Base-by-base conservation (phyloP, 2,329 filamentous ascomycete genomes). In the Graphiopsis chlorocephala region DNA sequence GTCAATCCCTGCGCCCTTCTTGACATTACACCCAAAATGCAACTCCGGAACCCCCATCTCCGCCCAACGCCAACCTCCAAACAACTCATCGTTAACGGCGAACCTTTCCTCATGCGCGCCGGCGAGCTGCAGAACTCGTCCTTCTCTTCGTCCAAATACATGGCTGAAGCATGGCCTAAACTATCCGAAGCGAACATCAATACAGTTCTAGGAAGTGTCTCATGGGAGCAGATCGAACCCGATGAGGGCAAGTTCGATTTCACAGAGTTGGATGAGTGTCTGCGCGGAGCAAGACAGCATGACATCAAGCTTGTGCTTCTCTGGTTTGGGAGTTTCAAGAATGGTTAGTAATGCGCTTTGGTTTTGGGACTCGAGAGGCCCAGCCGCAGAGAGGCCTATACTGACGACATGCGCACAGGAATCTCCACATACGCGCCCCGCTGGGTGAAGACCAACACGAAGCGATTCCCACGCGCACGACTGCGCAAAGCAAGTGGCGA, bases 311-410 rank as follows among this genome's bases (percentile, higher is more conserved):
- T 83, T 14, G 72, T 82, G 0, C 66, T 82, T 31, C 69, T 82
- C 11, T 83, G 81, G 81, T 82, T 83, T 68, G 81, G 80, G 7
- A 78, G 76, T 17, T 83, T 79, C 72, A 82, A 83, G 68, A 83
- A 82, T 69, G 80, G 72, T 80, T 72, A 8, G 70, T 65, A 20
- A 25, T n/a, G 38, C n/a, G 23, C 48, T 23, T 48, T 28, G 14
- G 8, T 3, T 17, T 20, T 23, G 55, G 6, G 14, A 29, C 12
- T 42, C 2, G 17, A 26, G 25, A n/a, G n/a, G n/a, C n/a, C n/a
- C n/a, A n/a, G n/a, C n/a, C n/a, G n/a, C 10, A 17, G 35, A n/a
- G 2, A 42, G 10, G 33, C 6, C 4, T 20, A 42, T 12, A 17
- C 45, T 64, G 28, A 64, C 25, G 1, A 11, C 23, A 68, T 70